A percentile compares a stretch with the other conserved stretches of the same genome.
phyloP scores from a whole-genome alignment of 768 basidiomycete genomes.

The Cystobasidiopsis lactophilus region DNA sequence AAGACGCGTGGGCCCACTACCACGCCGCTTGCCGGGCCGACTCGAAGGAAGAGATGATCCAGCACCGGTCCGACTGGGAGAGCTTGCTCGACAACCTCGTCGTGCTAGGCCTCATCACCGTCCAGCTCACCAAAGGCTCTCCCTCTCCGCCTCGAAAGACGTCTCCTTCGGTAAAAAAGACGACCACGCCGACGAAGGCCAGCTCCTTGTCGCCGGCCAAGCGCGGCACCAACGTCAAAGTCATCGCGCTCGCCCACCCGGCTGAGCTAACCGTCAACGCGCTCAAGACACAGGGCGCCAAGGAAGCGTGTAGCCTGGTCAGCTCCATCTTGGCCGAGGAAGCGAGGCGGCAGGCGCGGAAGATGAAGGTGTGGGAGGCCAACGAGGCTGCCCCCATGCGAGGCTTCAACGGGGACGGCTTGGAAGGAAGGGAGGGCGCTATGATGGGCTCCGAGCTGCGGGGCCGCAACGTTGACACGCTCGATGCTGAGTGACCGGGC shows the following conservation, averaged over 20 bases:
- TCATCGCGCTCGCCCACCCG: slow-evolving; percentile 7
- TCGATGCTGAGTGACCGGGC: no score
- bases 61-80: slow-evolving; percentile 44
- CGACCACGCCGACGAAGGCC: not conserved
- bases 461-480: not conserved
- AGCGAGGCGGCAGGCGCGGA: not conserved
- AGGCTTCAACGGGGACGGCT: slow-evolving; percentile 8
- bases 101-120: not conserved
- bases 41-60: slow-evolving; percentile 29
- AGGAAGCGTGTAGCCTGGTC: slow-evolving; percentile 4
- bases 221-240: slow-evolving; percentile 5
- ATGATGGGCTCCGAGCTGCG: slow-evolving; percentile 3
- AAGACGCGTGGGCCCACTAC: slow-evolving; percentile 37
- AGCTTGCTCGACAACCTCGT: slow-evolving; percentile 33
- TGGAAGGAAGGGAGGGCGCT: not conserved
- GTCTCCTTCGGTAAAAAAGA: not conserved
- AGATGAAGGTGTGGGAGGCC: not conserved
- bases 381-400: slow-evolving; percentile 4
- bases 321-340: not conserved
- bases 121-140: not conserved
- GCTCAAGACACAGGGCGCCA: no score
- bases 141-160: not conserved
- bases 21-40: slow-evolving; percentile 33
- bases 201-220: slow-evolving; percentile 7
- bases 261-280: not conserved